A percentile compares a stretch with the other conserved stretches of the same genome.
Conservation (phyloP, 208 protist genomes). For the Angomonas deanei region DNA sequence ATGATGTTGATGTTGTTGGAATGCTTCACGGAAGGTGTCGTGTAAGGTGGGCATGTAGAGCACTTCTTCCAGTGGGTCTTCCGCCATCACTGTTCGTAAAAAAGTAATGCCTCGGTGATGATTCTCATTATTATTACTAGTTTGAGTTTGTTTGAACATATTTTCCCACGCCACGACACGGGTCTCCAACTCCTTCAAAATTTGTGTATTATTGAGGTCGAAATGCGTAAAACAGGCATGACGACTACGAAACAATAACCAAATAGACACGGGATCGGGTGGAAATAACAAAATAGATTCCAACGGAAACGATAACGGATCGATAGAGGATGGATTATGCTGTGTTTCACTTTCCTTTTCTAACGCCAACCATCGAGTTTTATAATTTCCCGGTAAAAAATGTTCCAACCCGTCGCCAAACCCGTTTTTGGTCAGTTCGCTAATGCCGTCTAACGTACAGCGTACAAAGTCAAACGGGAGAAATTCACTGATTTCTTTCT, state of each 20-base stretch:
- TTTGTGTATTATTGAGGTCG: constrained; percentile 53
- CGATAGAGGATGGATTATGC: no score
- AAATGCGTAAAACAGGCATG: constrained; percentile 83
- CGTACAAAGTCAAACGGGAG: constrained; percentile 79
- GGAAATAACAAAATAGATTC: constrained; percentile 13
- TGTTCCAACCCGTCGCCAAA: constrained; percentile 15
- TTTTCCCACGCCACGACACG: constrained; percentile 56
- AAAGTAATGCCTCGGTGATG: constrained; percentile 76
- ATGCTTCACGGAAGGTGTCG: constrained; percentile 23
- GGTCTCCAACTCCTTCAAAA: constrained; percentile 38
- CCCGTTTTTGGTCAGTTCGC: constrained; percentile 45
- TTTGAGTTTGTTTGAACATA: constrained; percentile 17
- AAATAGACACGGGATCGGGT: constrained; percentile 61
- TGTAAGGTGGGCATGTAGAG: constrained; percentile 57
- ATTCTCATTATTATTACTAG: no score
- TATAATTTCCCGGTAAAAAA: constrained; percentile 9
- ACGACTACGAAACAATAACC: constrained; percentile 70
- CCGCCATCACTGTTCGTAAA: constrained; percentile 64
- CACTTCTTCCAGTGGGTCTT: constrained; percentile 56
- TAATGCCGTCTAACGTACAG: constrained; percentile 77
- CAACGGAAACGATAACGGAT: background rate
- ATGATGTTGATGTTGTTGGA: background rate
- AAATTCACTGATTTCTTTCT: background rate
- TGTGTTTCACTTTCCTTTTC: background rate
- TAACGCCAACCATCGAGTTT: background rate